Evolutionary conservation across 1,139 yeast genomes (phyloP).

Genomic region (Protomyces arabidopsidicola): DNA sequence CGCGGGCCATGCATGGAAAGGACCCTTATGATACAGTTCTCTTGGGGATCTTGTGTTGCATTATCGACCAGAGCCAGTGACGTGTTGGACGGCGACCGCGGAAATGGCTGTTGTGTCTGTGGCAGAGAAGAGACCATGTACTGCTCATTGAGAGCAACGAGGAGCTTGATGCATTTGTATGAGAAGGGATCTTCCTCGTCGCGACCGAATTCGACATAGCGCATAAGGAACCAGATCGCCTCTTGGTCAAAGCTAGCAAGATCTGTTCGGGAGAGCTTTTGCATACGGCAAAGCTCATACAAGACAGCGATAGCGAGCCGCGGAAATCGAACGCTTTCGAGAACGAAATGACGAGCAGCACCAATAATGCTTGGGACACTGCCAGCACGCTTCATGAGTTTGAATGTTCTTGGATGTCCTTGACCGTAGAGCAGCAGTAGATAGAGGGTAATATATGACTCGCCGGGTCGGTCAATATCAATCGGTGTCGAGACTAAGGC

Average conservation of each 20-base stretch:
- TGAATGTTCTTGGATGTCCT: constrained; percentile 44
- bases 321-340: constrained; percentile 35
- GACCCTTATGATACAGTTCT: constrained; percentile 31
- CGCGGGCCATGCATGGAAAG: constrained; percentile 32
- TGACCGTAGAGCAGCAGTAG: constrained; percentile 49
- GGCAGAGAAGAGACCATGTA: constrained; percentile 60
- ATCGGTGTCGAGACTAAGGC: constrained; percentile 36
- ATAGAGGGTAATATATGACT: constrained; percentile 20
- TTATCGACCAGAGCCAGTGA: constrained; percentile 32
- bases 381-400: constrained; percentile 48
- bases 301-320: constrained; percentile 51
- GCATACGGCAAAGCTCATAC: constrained; percentile 51
- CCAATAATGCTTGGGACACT: constrained; percentile 48
- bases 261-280: constrained; percentile 46
- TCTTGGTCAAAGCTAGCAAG: constrained; percentile 49
- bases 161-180: constrained; percentile 65
- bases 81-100: constrained; percentile 13
- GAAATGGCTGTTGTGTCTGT: constrained; percentile 34
- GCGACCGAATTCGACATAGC: constrained; percentile 49
- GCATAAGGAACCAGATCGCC: constrained; percentile 53
- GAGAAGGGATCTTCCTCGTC: constrained; percentile 58
- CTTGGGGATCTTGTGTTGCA: constrained; percentile 31
- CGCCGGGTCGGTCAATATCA: constrained; percentile 11
- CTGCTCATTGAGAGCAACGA: constrained; percentile 76
- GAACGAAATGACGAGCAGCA: constrained; percentile 41